Base-by-base conservation (phyloP, 2,329 filamentous ascomycete genomes). In the Monosporascus sp. region DNA sequence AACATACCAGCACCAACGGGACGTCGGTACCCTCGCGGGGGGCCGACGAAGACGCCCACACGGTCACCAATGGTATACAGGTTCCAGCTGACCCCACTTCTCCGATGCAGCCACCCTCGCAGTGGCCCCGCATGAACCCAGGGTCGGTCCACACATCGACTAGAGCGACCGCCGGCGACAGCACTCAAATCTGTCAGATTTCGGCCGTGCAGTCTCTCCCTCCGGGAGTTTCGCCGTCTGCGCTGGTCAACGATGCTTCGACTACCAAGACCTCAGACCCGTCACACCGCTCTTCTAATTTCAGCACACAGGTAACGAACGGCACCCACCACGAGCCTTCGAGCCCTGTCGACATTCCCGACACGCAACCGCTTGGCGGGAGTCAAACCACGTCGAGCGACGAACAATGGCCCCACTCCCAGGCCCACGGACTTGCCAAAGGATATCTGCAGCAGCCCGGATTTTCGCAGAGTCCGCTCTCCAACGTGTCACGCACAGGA, bases 191-290 rank as follows among this genome's bases (percentile, higher is more conserved):
- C 22, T 89, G 87, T 1, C 88, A 89, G 65, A 72, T 77, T 45
- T 87, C 85, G 5, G 77, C 74, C 1, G 70, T 85, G 45, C 84
- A 81, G 17, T 73, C 80, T 20, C 68, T 86, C 3, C 80, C 83
- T 1, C 71, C 76, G 0, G 82, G 80, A 4, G 72, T 83, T 50
- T 82, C 81, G 5, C 82, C 82, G 15, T 82, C 79, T 25, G 80
- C 79, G 14, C 69, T 80, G 54, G 74, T 85, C 50, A 97, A 97
- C 63, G 91, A 96, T 63, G 93, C 91, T 2, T 96, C 91, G 2
- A 95, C 92, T 1, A 96, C 92, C n/a, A 94, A 96, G 71, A 92
- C 89, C 2, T 90, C 89, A 1, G 84, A 88, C 56, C 81, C 83
- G 6, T 90, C 87, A 17, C 74, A 77, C 55, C 67, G 74, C 50